Conservation (phyloP, 1,139 yeast species). For the Hansenula lynferdii region DNA sequence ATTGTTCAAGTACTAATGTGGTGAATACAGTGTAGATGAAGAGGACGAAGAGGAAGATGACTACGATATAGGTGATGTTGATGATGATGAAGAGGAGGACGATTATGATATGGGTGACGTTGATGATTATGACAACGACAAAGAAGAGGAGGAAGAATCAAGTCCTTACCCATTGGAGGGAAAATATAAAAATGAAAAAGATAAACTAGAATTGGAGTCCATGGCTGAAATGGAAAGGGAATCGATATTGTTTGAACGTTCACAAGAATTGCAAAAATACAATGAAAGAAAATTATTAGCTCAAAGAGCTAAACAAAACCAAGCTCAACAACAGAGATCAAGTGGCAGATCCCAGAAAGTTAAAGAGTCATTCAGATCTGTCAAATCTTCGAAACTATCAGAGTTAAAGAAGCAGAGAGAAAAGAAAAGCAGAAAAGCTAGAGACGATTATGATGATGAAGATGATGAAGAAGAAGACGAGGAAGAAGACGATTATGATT, state of each 20-base stretch:
- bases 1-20: background rate
- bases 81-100: constrained; percentile 27
- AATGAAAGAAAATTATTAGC: constrained; percentile 79
- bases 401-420: constrained; percentile 87
- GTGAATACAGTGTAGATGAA: constrained; percentile 5
- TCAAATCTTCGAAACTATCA: constrained; percentile 58
- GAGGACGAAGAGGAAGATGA: constrained; percentile 25
- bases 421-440: constrained; percentile 41
- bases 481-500: constrained; percentile 31
- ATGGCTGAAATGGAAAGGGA: constrained; percentile 94
- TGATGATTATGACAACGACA: constrained; percentile 21
- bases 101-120: constrained; percentile 28
- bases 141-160: constrained; percentile 29
- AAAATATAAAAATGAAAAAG: constrained; percentile 79
- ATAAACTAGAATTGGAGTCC: constrained; percentile 58
- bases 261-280: constrained; percentile 84
- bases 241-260: constrained; percentile 83
- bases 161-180: constrained; percentile 94
- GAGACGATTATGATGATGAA: constrained; percentile 36
- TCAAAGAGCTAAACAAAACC: constrained; percentile 66
- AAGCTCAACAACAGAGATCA: constrained; percentile 34
- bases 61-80: constrained; percentile 30
- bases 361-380: constrained; percentile 25
- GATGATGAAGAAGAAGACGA: constrained; percentile 30
- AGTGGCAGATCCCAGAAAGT: constrained; percentile 28